A percentile compares a stretch with the other conserved stretches of the same genome.
phyloP scores from a whole-genome alignment of 1,284 basidiomycete species.

The Ceratobasidium sp. region DNA sequence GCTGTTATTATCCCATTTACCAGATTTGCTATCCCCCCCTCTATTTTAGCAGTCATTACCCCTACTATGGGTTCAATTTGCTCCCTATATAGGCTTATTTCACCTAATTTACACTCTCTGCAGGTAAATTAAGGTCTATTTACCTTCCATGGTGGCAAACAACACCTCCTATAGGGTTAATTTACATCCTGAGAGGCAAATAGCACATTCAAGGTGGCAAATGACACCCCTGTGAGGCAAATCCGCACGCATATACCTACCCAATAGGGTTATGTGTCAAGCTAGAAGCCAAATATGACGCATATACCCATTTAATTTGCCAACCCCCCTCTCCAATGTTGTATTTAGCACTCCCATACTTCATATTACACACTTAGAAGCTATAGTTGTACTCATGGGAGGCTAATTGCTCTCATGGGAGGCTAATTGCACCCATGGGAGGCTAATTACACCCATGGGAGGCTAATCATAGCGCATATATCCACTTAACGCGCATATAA shows the following conservation, averaged over 20 bases:
- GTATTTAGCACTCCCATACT: neutral
- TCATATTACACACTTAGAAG: neutral
- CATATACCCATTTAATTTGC: neutral
- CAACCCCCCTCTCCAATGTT: too few relatives aligned
- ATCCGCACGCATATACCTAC: neutral
- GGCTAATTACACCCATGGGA: too few relatives aligned
- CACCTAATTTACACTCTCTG: neutral
- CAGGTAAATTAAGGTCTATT: neutral
- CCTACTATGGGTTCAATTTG: neutral
- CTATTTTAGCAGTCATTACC: neutral
- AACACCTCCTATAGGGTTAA: neutral
- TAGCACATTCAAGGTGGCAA: neutral
- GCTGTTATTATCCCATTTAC: too few relatives aligned
- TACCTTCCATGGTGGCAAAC: neutral
- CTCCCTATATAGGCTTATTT: neutral
- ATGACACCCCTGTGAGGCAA: neutral
- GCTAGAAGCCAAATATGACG: neutral
- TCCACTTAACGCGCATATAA: neutral
- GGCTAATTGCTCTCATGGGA: too few relatives aligned
- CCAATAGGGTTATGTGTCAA: neutral
- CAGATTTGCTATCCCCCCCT: too few relatives aligned
- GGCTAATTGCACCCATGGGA: too few relatives aligned
- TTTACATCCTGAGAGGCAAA: neutral
- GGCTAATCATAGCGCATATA: neutral
- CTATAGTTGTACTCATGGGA: neutral